Conservation (phyloP, 2,329 filamentous ascomycete genomes). For the Botrytis sinoallii region DNA sequence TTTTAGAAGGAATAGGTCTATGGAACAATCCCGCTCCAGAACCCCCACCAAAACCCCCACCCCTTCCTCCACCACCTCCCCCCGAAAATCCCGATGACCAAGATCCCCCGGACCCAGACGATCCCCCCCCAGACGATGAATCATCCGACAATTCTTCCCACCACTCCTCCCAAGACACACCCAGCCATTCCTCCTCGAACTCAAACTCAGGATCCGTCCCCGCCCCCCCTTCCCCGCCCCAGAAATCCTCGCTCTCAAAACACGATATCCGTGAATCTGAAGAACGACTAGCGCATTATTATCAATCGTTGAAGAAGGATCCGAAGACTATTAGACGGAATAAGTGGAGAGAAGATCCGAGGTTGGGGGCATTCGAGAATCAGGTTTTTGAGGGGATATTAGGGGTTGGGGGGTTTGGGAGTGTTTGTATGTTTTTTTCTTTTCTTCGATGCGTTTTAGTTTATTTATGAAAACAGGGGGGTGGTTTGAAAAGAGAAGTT, state of each 20-base stretch:
- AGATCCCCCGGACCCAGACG: background rate
- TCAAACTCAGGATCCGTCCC: background rate
- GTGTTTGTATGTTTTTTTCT: background rate
- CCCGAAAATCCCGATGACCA: too few relatives aligned
- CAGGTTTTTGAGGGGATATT: background rate
- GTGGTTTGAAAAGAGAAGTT: background rate
- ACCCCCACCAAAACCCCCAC: too few relatives aligned
- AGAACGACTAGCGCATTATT: background rate
- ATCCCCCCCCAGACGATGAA: background rate
- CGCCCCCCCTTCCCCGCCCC: background rate
- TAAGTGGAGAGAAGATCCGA: background rate
- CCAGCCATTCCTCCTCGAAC: background rate
- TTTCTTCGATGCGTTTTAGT: background rate
- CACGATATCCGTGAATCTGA: background rate
- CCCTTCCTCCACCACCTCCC: accelerated
- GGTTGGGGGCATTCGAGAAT: background rate
- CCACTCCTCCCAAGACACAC: background rate
- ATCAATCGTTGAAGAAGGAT: background rate
- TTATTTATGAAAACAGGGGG: too few relatives aligned
- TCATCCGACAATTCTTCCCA: background rate
- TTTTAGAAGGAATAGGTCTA: background rate
- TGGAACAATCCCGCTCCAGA: accelerated
- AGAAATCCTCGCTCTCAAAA: background rate
- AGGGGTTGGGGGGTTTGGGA: background rate
- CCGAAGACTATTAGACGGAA: background rate